phyloP scores from a whole-genome alignment of 495 filamentous ascomycete genomes.

The Cercophora samala region DNA sequence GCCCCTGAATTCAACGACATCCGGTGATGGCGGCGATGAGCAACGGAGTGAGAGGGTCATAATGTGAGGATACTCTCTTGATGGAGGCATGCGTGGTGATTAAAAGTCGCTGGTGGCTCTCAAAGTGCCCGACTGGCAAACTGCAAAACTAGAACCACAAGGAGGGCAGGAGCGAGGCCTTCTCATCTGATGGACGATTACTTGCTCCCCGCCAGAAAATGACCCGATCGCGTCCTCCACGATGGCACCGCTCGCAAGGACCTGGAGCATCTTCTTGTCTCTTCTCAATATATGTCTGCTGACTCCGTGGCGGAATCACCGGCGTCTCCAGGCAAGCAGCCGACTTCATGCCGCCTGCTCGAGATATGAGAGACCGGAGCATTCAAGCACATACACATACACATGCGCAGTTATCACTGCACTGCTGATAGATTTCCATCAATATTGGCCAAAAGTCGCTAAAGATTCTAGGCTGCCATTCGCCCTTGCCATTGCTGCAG shows the following conservation, averaged over 20 bases:
- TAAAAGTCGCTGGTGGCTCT: neutral
- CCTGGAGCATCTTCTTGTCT: neutral
- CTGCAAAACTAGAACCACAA: neutral
- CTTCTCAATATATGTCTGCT: neutral
- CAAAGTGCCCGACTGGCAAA: neutral
- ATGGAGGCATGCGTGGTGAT: neutral
- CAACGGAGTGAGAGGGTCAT: neutral
- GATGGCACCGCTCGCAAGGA: neutral
- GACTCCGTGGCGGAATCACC: neutral
- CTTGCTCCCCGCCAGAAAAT: neutral
- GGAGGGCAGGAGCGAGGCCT: neutral
- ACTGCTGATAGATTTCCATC: no score
- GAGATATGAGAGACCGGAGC: neutral
- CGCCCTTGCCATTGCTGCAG: neutral
- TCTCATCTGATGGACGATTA: neutral
- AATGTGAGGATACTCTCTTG: neutral
- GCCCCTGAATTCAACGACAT: constrained; percentile 1
- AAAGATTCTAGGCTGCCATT: no score
- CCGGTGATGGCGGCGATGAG: neutral
- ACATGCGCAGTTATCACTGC: no score
- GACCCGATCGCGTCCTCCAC: neutral
- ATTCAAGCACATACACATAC: neutral
- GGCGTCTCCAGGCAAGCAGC: neutral
- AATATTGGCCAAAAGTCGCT: no score
- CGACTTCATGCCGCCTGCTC: neutral